Percentiles rank a stretch among this genome's conserved stretches.
Conservation (phyloP, 2,329 filamentous ascomycete genomes). For the Fusarium proliferatum region DNA sequence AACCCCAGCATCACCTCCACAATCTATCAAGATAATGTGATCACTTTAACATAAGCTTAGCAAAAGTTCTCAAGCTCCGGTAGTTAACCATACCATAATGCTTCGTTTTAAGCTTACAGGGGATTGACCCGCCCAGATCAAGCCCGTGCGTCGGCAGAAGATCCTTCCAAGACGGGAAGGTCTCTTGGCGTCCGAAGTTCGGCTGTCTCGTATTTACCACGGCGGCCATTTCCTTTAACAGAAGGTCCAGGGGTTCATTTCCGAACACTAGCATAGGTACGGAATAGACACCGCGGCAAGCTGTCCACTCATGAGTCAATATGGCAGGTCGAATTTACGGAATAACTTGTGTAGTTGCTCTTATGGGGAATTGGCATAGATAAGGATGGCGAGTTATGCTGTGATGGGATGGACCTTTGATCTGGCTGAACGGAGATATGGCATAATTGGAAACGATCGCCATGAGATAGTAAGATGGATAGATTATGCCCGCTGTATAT, state of each 20-base stretch:
- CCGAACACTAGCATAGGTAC: neutral
- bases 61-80: neutral
- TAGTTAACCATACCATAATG: neutral
- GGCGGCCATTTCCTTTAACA: slow-evolving; percentile 1
- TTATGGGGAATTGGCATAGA: neutral
- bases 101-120: slow-evolving; percentile 7
- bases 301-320: slow-evolving; percentile 9
- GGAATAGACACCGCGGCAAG: neutral
- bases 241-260: slow-evolving; percentile 11
- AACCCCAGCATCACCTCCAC: neutral
- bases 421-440: slow-evolving; percentile 3
- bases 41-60: neutral
- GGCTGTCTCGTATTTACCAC: slow-evolving; percentile 1
- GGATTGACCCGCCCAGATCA: neutral
- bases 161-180: neutral
- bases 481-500: neutral
- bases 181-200: neutral
- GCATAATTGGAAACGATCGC: slow-evolving; percentile 13
- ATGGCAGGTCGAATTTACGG: slow-evolving; percentile 9
- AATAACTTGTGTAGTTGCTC: neutral
- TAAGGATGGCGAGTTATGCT: neutral
- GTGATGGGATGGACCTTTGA: slow-evolving; percentile 12
- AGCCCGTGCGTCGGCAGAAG: neutral
- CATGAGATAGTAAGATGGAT: neutral
- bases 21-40: neutral